These are phyloP conservation scores for Perkinsus marinus DNA, from an alignment of 169 alveolate species.

Conservation along the genomic window DNA sequence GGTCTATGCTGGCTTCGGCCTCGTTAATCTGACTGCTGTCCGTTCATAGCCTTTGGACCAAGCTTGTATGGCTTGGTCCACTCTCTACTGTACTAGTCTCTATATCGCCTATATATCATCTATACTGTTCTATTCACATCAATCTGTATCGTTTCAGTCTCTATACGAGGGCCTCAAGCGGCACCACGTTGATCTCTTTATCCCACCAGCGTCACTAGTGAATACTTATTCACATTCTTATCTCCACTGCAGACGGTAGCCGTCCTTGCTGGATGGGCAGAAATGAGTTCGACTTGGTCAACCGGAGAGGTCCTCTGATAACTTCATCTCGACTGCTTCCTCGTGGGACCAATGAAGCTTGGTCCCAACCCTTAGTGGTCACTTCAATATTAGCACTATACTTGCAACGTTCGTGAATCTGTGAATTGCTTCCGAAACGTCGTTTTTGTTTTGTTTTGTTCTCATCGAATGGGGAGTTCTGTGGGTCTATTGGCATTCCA, in stretches of 20 bases:
- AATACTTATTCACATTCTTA: too few relatives aligned
- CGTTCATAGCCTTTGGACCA: too few relatives aligned
- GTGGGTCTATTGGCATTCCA: not conserved
- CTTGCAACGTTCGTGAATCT: not conserved
- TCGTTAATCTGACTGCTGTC: too few relatives aligned
- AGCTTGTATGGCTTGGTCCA: too few relatives aligned
- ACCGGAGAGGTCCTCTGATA: too few relatives aligned
- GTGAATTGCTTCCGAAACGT: not conserved
- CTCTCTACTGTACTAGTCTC: too few relatives aligned
- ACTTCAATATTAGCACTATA: not conserved
- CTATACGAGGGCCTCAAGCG: not conserved
- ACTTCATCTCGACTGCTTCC: too few relatives aligned
- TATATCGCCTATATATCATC: not conserved
- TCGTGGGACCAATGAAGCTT: not conserved
- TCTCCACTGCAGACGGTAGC: too few relatives aligned
- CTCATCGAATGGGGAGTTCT: not conserved
- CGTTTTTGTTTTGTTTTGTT: not conserved
- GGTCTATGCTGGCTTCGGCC: not conserved
- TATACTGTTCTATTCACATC: not conserved
- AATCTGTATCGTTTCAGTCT: not conserved
- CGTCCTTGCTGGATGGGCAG: too few relatives aligned
- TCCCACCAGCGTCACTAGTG: too few relatives aligned
- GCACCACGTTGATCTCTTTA: not conserved
- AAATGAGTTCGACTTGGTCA: too few relatives aligned
- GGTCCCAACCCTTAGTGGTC: not conserved